Conservation (phyloP, 345 rosid genomes). For the Gossypium turneri region DNA sequence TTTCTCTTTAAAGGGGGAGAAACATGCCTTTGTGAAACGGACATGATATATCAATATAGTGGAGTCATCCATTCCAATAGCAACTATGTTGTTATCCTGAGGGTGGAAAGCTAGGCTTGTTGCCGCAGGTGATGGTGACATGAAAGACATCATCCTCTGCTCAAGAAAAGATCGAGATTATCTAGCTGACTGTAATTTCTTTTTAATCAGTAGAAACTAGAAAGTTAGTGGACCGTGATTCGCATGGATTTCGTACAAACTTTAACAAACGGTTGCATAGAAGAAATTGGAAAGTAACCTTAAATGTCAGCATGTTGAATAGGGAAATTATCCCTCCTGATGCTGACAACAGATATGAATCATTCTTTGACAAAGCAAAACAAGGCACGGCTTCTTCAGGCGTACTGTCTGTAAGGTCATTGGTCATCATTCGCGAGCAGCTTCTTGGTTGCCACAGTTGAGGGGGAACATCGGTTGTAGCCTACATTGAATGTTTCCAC, state of each 20-base stretch:
- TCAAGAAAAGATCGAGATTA: neutral
- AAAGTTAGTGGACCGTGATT: no score
- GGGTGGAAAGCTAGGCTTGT: conserved; percentile 38
- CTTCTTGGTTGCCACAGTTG: conserved; percentile 32
- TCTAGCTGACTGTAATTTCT: no score
- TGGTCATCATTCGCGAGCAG: conserved; percentile 1
- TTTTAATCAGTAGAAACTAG: no score
- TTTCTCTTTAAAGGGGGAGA: neutral
- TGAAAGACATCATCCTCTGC: conserved; percentile 29
- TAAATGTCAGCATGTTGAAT: no score
- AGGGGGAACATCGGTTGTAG: conserved; percentile 29
- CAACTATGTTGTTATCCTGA: conserved; percentile 39
- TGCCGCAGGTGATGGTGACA: conserved; percentile 34
- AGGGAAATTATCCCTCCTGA: no score
- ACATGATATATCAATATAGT: conserved; percentile 30
- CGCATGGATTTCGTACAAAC: no score
- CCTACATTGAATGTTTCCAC: conserved; percentile 25
- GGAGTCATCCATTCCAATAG: conserved; percentile 36
- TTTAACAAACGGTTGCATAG: no score
- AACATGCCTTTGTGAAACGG: neutral
- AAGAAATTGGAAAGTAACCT: no score
- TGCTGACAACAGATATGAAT: no score
- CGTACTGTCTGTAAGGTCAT: neutral
- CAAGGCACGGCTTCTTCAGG: no score
- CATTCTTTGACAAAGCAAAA: no score